Conservation (phyloP, 2,329 filamentous ascomycete species). For the Rutstroemia sp. region DNA sequence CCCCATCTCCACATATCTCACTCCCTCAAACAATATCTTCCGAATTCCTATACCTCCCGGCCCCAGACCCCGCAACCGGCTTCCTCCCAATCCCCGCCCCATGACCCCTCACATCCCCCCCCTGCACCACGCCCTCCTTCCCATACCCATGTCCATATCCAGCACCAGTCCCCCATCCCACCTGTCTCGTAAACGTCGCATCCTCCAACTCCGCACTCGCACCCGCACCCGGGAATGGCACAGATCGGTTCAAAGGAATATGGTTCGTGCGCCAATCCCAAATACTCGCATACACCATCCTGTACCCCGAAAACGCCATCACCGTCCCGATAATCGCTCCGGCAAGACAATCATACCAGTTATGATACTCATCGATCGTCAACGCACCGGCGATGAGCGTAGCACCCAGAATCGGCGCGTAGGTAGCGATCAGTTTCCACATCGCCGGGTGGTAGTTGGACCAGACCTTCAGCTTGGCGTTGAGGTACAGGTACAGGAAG, state of each 20-base stretch:
- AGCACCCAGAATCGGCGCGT: slow-evolving; percentile 60
- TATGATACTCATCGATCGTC: slow-evolving; percentile 67
- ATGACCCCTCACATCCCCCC: not conserved
- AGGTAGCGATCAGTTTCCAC: slow-evolving; percentile 63
- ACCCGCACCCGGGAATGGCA: slow-evolving; percentile 40
- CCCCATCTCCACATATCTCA: not conserved
- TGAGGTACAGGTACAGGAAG: slow-evolving; percentile 66
- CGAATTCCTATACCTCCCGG: not conserved
- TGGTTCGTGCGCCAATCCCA: slow-evolving; percentile 65
- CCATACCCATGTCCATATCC: not conserved
- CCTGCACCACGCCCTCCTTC: not conserved
- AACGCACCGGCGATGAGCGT: slow-evolving; percentile 60
- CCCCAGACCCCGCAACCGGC: not conserved
- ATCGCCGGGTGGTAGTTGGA: slow-evolving; percentile 64
- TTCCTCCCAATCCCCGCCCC: slow-evolving; percentile 1
- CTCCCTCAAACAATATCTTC: not conserved
- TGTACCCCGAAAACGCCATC: slow-evolving; percentile 57
- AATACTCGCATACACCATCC: slow-evolving; percentile 60
- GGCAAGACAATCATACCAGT: slow-evolving; percentile 67
- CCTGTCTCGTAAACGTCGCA: slow-evolving; percentile 51
- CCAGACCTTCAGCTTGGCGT: slow-evolving; percentile 72
- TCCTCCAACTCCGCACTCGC: slow-evolving; percentile 40
- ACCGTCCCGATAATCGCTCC: slow-evolving; percentile 58
- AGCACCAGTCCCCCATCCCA: slow-evolving; percentile 45
- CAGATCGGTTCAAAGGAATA: slow-evolving; percentile 53